phyloP scores from a whole-genome alignment of 2,329 filamentous ascomycete genomes.

The Beauveria asiatica region DNA sequence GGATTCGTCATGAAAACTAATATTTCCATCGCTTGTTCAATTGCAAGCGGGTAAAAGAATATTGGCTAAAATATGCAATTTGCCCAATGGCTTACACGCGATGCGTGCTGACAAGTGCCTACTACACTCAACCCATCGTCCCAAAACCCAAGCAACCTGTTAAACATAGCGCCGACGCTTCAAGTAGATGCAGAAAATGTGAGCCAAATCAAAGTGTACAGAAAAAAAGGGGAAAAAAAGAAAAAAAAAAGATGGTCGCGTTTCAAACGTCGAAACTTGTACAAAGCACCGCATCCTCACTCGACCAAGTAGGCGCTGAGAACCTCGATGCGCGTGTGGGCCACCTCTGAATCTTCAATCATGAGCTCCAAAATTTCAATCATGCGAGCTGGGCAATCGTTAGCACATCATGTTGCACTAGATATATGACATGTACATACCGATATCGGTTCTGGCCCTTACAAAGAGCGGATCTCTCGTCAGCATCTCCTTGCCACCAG shows the following conservation, averaged over 20 bases:
- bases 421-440: constrained; percentile 33
- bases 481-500: constrained; percentile 36
- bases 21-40: neutral
- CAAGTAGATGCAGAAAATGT: constrained; percentile 5
- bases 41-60: neutral
- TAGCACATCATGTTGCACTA: constrained; percentile 2
- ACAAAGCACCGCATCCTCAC: neutral
- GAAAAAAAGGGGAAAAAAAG: neutral
- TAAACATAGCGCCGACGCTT: constrained; percentile 13
- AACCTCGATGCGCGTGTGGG: constrained; percentile 50
- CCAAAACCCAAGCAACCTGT: neutral
- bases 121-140: neutral
- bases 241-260: neutral
- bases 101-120: neutral
- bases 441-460: constrained; percentile 52
- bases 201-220: neutral
- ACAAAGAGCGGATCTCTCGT: constrained; percentile 49
- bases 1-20: neutral
- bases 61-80: neutral
- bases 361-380: constrained; percentile 55
- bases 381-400: constrained; percentile 42
- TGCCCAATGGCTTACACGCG: constrained; percentile 3
- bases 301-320: constrained; percentile 42
- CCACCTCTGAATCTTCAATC: constrained; percentile 50
- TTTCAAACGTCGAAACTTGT: neutral